Evolutionary conservation across 768 basidiomycete genomes (phyloP), one percentile per base, ranked within the genome.

Genomic region (Amanita subjunquillea): DNA sequence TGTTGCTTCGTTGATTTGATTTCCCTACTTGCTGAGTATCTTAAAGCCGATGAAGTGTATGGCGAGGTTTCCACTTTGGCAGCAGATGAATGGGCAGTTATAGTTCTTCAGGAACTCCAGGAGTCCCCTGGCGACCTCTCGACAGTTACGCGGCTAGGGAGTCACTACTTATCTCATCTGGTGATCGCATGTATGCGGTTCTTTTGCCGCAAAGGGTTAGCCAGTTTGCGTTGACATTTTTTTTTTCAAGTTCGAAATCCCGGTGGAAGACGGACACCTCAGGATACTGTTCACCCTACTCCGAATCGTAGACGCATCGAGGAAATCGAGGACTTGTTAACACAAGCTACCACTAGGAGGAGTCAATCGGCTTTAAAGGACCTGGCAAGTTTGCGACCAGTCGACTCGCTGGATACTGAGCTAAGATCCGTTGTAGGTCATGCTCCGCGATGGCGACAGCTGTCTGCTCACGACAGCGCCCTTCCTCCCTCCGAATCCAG

Each of bases 321-420:
- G 38, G 27, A 36, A 40, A 54, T 56, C 30, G 23, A 48, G 40
- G 55, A 54, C 15, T 41, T 56, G 22, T 56, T 56, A 41, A 15
- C 32, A 39, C 45, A 56, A 40, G 55, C 55, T 40, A 56, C 36
- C 30, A 54, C 2, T 38, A 42, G 32, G 22, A 54, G 48, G 40
- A 56, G 44, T 36, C 55, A 56, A 49, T 56, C 55, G 15, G 52
- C 55, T 44, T 56, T 56, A 40, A 56, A 44, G 46, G 55, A 56
- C 23, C 55, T 56, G 25, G 55, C 52, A 51, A 25, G 55, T 56
- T 37, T 17, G 17, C 42, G 27, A 32, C 29, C 29, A 47, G 30
- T 34, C 15, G 20, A 47, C 45, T 47, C 25, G 4, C 25, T 25
- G 25, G 25, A 25, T 25, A 25, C 25, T 25, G 2, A 4, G 25